Conservation (phyloP, 768 basidiomycete species). For the Boletales sp. region DNA sequence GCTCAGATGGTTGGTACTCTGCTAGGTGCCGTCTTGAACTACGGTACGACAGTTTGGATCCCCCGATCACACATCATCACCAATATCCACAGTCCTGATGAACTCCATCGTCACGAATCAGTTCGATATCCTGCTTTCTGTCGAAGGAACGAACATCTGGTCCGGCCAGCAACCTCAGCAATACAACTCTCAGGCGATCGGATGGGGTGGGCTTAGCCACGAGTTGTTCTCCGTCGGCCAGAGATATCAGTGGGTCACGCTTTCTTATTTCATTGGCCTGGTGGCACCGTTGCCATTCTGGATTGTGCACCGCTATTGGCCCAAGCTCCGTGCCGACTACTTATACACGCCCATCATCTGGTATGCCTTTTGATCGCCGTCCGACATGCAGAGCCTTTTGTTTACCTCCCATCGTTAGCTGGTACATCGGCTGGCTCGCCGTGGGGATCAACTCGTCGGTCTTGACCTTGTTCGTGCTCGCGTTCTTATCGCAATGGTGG, state of each 20-base stretch:
- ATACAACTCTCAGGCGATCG: constrained; percentile 32
- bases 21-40: constrained; percentile 47
- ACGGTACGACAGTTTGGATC: constrained; percentile 27
- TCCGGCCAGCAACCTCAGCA: constrained; percentile 24
- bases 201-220: constrained; percentile 37
- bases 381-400: neutral
- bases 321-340: constrained; percentile 24
- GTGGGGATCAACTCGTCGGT: neutral
- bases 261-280: constrained; percentile 30
- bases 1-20: constrained; percentile 31
- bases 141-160: constrained; percentile 32
- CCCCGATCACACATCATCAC: neutral
- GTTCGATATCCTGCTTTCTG: constrained; percentile 46
- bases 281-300: constrained; percentile 39
- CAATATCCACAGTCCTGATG: constrained; percentile 41
- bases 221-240: constrained; percentile 29
- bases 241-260: constrained; percentile 39
- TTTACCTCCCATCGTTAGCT: neutral
- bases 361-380: constrained; percentile 11
- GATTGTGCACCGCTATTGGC: constrained; percentile 34
- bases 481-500: constrained; percentile 32
- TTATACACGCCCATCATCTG: constrained; percentile 28
- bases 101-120: constrained; percentile 28
- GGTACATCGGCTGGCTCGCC: constrained; percentile 17
- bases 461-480: neutral